Base-by-base conservation (phyloP, 2,329 filamentous ascomycete genomes). In the Phoma herbarum region DNA sequence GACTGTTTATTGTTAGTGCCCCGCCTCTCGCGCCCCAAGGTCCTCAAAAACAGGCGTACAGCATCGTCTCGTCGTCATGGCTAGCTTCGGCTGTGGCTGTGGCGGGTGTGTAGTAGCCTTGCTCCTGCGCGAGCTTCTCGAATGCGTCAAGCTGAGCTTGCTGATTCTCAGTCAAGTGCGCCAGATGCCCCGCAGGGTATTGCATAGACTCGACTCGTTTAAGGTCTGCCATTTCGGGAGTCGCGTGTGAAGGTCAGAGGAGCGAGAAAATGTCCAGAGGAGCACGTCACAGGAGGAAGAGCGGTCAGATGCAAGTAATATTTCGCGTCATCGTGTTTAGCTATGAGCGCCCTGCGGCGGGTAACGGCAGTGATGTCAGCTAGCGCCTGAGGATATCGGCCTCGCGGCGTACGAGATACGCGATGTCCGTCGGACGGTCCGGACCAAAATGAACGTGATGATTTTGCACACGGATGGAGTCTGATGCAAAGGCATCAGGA, bases 131-230 rank as follows among this genome's bases (percentile, higher is more conserved):
- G 35, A 90, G 74, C 11, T 76, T 73, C 81, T 93, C 96, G 83
- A 97, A 96, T 41, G 86, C 83, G 23, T 79, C 76, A 49, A 97
- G 82, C 18, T 88, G 86, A 28, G 83, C 79, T 65, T 88, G 84
- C 79, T 97, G 90, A 49, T 85, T 82, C 20, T 84, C 80, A 25
- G 82, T 91, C 60, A 97, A 83, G 77, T 94, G 89, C 47, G 92
- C 89, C 44, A 94, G 81, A 75, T 96, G 93, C n/a, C 92, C 93
- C 47, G 85, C 80, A 2, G 90, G 90, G 76, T 90, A 93, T 72
- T 83, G 77, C 65, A 75, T 78, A n/a, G 77, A 78, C 61, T 78
- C 77, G 62, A 75, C 59, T 58, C 74, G 67, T 44, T 61, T 64
- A 29, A 79, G 72, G 42, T 77, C 74, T 14, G 73, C 68, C 74